Evolutionary conservation across 2,329 filamentous ascomycete genomes (phyloP).

Genomic region (Kalaharituber pfeilii): DNA sequence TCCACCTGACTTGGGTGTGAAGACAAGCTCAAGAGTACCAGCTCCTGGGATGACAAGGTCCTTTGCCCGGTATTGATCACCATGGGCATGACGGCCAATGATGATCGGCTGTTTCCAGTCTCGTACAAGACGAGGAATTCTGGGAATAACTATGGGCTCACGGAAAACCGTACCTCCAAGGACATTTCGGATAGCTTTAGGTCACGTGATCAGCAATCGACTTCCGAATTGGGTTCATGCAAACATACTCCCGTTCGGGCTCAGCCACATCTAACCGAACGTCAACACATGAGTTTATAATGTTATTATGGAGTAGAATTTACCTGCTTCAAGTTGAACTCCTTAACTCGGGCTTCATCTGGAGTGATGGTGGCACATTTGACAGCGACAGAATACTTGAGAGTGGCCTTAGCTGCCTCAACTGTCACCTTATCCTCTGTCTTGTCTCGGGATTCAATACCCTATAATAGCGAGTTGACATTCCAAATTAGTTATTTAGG

Average conservation of each 20-base stretch:
- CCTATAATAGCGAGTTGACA: conserved; percentile 28
- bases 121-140: conserved; percentile 80
- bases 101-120: conserved; percentile 99
- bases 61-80: conserved; percentile 96
- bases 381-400: conserved; percentile 97
- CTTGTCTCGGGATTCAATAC: conserved; percentile 84
- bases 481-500: background rate
- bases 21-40: conserved; percentile 88
- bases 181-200: conserved; percentile 43
- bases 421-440: conserved; percentile 92
- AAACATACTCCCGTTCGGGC: conserved; percentile 66
- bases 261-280: conserved; percentile 99
- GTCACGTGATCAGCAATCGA: background rate
- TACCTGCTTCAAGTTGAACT: conserved; percentile 99
- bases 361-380: conserved; percentile 99
- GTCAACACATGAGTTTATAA: conserved; percentile 38
- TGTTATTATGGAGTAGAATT: too few species aligned
- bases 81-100: conserved; percentile 94
- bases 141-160: conserved; percentile 91
- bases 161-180: conserved; percentile 94
- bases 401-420: conserved; percentile 90
- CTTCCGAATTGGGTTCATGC: background rate
- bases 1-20: conserved; percentile 63
- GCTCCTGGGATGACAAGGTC: conserved; percentile 67
- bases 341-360: conserved; percentile 87